Evolutionary conservation across 345 rosid species (phyloP).

Genomic region (Noccaea bulbosa): DNA sequence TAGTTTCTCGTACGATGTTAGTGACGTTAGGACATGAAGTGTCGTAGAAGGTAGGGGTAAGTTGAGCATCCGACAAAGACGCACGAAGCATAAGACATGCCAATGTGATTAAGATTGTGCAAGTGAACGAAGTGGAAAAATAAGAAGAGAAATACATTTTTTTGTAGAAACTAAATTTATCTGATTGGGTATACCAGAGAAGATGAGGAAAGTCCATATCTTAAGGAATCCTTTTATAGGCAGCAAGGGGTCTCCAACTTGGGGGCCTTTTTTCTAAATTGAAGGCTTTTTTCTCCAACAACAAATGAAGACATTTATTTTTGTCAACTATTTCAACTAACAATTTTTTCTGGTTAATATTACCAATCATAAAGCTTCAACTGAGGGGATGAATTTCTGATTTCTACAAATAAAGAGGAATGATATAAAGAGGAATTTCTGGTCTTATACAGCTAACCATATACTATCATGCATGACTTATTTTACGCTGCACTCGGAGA

Average conservation of each 20-base stretch:
- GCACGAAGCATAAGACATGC: constrained; percentile 33
- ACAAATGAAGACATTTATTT: background rate
- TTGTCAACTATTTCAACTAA: constrained; percentile 6
- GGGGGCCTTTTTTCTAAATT: constrained; percentile 30
- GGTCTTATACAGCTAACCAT: too few species aligned
- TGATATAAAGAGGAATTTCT: too few species aligned
- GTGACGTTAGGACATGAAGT: constrained; percentile 57
- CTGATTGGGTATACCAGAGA: constrained; percentile 3
- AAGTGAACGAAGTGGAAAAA: constrained; percentile 20
- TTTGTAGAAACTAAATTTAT: background rate
- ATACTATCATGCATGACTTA: too few species aligned
- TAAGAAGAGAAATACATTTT: constrained; percentile 29
- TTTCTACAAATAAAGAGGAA: background rate
- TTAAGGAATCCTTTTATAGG: constrained; percentile 34
- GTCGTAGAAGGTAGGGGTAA: constrained; percentile 59
- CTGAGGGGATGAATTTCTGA: background rate
- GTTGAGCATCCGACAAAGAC: constrained; percentile 39
- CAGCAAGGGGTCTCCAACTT: constrained; percentile 23
- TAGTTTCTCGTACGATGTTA: constrained; percentile 50
- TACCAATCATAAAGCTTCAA: background rate
- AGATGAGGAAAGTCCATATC: constrained; percentile 25
- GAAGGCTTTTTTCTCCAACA: background rate
- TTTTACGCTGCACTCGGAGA: too few species aligned
- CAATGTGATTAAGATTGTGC: constrained; percentile 37
- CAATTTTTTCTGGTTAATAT: background rate